A percentile compares a stretch with the other conserved stretches of the same genome.
Evolutionary conservation across 441 rosid genomes (phyloP).

Genomic region (Gossypium trilobum): DNA sequence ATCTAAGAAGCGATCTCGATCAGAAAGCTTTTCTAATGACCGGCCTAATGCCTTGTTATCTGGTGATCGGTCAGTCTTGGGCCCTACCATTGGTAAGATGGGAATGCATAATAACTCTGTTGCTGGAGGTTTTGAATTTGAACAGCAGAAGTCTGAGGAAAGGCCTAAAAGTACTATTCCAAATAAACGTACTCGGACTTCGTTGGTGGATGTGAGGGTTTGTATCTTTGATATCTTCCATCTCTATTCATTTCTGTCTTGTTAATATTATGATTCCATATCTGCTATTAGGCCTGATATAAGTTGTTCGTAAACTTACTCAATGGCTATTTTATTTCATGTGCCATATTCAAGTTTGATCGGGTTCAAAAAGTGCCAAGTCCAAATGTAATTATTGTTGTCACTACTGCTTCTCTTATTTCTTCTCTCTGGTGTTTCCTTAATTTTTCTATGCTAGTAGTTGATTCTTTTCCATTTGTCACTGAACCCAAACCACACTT

Average conservation of each 20-base stretch:
- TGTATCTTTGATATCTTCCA: constrained; percentile 25
- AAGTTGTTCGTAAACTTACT: background rate
- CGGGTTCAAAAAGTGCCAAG: background rate
- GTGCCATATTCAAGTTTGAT: background rate
- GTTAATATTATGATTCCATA: background rate
- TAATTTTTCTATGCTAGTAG: background rate
- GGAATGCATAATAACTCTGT: constrained; percentile 61
- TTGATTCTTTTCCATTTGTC: background rate
- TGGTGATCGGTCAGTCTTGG: constrained; percentile 53
- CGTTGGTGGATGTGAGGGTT: constrained; percentile 71
- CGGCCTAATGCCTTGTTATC: constrained; percentile 40
- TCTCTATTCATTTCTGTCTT: constrained; percentile 1
- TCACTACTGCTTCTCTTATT: background rate
- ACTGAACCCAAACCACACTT: background rate
- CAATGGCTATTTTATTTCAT: background rate
- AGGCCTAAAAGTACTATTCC: constrained; percentile 57
- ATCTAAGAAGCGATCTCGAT: constrained; percentile 80
- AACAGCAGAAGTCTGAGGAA: constrained; percentile 68
- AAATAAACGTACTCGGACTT: constrained; percentile 87
- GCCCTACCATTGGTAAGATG: constrained; percentile 57
- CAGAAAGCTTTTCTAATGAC: constrained; percentile 57
- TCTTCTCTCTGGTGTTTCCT: background rate
- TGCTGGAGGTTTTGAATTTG: constrained; percentile 59
- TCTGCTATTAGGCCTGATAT: background rate
- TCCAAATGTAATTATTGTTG: background rate